phyloP scores from a whole-genome alignment of 2,329 filamentous ascomycete species.

The Aspergillus intermedius region DNA sequence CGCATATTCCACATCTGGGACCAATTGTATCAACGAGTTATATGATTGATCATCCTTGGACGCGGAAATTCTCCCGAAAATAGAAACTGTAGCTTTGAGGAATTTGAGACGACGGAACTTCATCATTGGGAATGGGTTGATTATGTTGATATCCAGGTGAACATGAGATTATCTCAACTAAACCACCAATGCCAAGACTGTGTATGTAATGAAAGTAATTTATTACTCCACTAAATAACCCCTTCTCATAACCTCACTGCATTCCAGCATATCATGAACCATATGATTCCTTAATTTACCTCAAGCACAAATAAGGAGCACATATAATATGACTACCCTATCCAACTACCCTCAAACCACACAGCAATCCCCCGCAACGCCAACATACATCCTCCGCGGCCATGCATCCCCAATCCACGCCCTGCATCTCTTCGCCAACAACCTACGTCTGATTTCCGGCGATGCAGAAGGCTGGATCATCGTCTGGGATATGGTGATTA shows the following conservation, averaged over 20 bases:
- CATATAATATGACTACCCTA: not conserved
- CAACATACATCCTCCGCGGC: conserved; percentile 71
- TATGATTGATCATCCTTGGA: no score
- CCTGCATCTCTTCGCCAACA: conserved; percentile 63
- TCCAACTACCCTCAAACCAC: not conserved
- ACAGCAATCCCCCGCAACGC: conserved; percentile 46
- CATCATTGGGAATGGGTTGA: no score
- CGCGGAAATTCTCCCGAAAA: no score
- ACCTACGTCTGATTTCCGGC: conserved; percentile 72
- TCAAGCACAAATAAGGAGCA: not conserved
- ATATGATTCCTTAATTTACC: not conserved
- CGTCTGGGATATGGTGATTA: conserved; percentile 75
- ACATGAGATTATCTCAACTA: not conserved
- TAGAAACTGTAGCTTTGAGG: no score
- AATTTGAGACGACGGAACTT: no score
- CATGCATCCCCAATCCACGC: conserved; percentile 76
- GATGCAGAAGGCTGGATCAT: conserved; percentile 88
- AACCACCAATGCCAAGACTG: not conserved
- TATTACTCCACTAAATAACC: not conserved
- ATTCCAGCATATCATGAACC: not conserved
- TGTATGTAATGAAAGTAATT: not conserved
- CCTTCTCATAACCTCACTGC: not conserved
- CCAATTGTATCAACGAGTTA: no score
- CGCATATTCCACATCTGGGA: no score
- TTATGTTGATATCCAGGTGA: not conserved